Evolutionary conservation across 108 stramenopile species (phyloP).

Genomic region (Aureococcus anophagefferens): DNA sequence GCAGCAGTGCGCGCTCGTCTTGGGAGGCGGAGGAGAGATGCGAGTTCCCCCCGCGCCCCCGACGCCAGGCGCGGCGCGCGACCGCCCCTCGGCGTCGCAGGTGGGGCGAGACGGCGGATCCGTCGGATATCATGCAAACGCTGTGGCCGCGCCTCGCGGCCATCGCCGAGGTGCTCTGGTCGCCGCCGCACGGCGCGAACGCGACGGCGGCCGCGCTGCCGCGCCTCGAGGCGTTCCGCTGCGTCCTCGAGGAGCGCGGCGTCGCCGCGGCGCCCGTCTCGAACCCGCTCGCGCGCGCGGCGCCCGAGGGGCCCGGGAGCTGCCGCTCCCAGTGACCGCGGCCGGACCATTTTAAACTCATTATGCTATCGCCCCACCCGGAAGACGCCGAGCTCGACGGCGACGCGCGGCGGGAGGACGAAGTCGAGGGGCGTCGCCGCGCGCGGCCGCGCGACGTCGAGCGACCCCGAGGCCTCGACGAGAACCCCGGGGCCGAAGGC

Average conservation of each 20-base stretch:
- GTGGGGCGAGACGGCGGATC: constrained; percentile 61
- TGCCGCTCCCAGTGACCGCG: constrained; percentile 17
- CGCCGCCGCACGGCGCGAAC: neutral
- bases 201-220: neutral
- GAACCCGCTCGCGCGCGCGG: neutral
- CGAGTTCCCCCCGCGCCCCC: no score
- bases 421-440: no score
- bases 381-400: no score
- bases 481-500: no score
- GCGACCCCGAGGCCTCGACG: no score
- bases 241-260: constrained; percentile 11
- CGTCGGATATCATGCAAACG: constrained; percentile 34
- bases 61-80: no score
- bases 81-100: neutral
- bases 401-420: no score
- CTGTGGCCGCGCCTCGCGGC: constrained; percentile 56
- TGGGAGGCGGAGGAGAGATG: constrained; percentile 61
- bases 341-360: no score
- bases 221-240: constrained; percentile 13
- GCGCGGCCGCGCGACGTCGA: no score
- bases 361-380: no score
- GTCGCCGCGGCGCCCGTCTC: constrained; percentile 14
- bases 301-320: constrained; percentile 16
- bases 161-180: constrained; percentile 54
- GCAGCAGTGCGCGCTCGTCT: constrained; percentile 20